These are phyloP conservation scores for Boletellus ananiceps DNA, from an alignment of 768 basidiomycete genomes.

Conservation along the genomic window DNA sequence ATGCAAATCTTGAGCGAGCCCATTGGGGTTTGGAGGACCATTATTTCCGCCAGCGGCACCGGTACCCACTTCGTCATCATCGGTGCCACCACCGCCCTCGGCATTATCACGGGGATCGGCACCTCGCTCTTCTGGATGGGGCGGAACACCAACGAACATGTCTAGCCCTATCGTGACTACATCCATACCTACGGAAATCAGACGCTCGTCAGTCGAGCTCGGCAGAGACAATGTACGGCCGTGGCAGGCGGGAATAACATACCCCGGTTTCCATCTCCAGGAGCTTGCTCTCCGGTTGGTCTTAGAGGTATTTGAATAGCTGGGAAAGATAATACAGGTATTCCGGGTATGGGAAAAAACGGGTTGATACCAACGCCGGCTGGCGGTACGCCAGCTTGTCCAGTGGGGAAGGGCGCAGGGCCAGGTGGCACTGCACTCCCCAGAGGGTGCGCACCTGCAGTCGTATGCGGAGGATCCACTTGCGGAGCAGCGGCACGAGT, in stretches of 20 bases:
- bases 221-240: constrained; percentile 12
- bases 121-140: constrained; percentile 6
- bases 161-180: constrained; percentile 40
- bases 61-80: not conserved
- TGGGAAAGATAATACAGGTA: constrained; percentile 28
- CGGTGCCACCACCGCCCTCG: constrained; percentile 1
- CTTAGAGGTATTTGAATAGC: constrained; percentile 23
- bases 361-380: constrained; percentile 2
- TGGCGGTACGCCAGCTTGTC: constrained; percentile 2
- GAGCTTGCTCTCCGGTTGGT: constrained; percentile 3
- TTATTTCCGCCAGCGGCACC: constrained; percentile 18
- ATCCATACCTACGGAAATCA: constrained; percentile 16
- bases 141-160: constrained; percentile 30
- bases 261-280: constrained; percentile 18
- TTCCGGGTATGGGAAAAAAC: constrained; percentile 17
- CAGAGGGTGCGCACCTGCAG: constrained; percentile 2
- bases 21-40: constrained; percentile 17
- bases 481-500: constrained; percentile 1
- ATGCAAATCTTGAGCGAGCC: constrained; percentile 21
- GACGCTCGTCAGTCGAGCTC: constrained; percentile 17
- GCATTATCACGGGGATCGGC: constrained; percentile 9
- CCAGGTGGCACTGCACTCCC: constrained; percentile 1
- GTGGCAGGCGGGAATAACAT: constrained; percentile 4
- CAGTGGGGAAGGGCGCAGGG: not conserved
- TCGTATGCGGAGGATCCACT: not conserved